These are phyloP conservation scores for Saitoella complicata DNA, from an alignment of 805 yeast species.

Conservation along the genomic window DNA sequence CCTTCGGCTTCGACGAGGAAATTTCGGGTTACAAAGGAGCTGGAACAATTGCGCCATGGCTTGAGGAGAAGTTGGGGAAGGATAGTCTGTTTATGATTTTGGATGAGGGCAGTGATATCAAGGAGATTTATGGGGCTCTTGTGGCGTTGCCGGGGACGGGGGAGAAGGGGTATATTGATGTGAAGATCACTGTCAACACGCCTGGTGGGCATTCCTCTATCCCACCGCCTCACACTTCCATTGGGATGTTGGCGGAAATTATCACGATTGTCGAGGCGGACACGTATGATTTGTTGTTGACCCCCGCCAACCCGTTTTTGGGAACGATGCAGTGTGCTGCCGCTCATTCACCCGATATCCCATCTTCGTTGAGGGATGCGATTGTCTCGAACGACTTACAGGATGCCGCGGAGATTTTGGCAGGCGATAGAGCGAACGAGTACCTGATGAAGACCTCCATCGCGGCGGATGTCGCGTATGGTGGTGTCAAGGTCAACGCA, in stretches of 20 bases:
- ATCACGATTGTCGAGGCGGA: conserved; percentile 39
- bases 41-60: conserved; percentile 26
- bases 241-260: conserved; percentile 55
- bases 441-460: conserved; percentile 45
- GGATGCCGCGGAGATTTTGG: conserved; percentile 8
- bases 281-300: conserved; percentile 33
- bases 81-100: conserved; percentile 45
- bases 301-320: conserved; percentile 43
- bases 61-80: conserved; percentile 41
- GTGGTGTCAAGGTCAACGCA: conserved; percentile 66
- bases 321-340: conserved; percentile 48
- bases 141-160: conserved; percentile 41
- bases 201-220: conserved; percentile 69
- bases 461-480: conserved; percentile 48
- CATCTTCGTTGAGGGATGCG: conserved; percentile 13
- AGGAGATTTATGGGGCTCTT: conserved; percentile 13
- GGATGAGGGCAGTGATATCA: conserved; percentile 55
- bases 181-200: conserved; percentile 33
- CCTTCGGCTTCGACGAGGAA: conserved; percentile 74
- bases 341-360: conserved; percentile 26
- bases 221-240: conserved; percentile 72
- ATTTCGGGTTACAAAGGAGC: conserved; percentile 53
- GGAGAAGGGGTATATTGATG: conserved; percentile 45
- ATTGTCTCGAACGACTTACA: conserved; percentile 9
- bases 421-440: conserved; percentile 13